Base-by-base conservation (phyloP, 805 yeast genomes). In the Suhomyces prunicola region DNA sequence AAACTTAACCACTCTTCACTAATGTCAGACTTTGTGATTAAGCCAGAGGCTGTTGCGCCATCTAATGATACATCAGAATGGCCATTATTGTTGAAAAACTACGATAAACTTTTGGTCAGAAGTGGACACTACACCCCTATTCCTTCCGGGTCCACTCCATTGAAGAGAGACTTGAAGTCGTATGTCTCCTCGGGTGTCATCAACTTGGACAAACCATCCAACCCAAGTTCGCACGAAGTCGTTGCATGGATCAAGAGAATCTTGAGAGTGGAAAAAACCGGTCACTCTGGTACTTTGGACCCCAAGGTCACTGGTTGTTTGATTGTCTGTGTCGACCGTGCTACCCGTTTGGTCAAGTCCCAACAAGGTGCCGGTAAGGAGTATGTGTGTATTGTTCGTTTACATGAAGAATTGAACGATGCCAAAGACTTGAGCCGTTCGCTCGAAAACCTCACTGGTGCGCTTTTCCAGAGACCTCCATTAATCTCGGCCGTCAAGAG, bases 341-440 rank as follows among this genome's bases (percentile, higher is more conserved):
- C 99, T 54, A 94, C 99, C 52, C 86, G 99, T 77, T 82, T 94
- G 69, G 99, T 94, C 62, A 94, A 94, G 76, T 90, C 97, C 51
- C 99, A 94, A 79, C 99, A 94, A 76, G 98, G 98, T 78, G 99
- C 99, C 46, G 99, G 99, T 82, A 94, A 94, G 74, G 99, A 94
- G 85, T 94, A 94, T 77, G 99, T 94, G 52, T 94, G 98, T 80
- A 90, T 94, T 62, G 94, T 90, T 54, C 86, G 98, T 80, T 81
- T 94, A 65, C 99, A 94, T 73, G 97, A 93, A 60, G 91, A 91
- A 57, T 79, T 94, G 60, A 85, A 88, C 62, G 97, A 91, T 62
- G 94, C 88, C 67, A 90, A 90, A 71, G 97, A 87, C 63, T 80
- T 94, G 74, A 90, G 86, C 51, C 86, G 96, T 67, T 79, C 89